Evolutionary conservation across 2,329 filamentous ascomycete genomes (phyloP), one percentile per base, ranked within the genome.

Genomic region (Zymoseptoria crescenta): DNA sequence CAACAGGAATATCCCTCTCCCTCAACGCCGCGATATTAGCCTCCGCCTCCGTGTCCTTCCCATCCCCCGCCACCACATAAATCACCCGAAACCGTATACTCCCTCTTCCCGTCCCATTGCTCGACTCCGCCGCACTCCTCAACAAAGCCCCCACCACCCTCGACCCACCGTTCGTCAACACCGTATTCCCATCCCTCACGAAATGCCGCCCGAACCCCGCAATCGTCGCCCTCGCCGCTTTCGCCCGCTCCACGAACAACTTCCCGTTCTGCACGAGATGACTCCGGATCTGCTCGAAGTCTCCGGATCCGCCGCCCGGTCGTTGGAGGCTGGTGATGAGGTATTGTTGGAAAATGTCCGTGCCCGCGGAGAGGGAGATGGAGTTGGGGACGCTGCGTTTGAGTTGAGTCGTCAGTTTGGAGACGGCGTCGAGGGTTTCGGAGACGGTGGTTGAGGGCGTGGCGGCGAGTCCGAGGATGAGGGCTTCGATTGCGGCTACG

Each of bases 271-370:
- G 85, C 56, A 97, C 80, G 28, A 97, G 81, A 76, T 96, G 91
- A 69, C 87, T 85, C 64, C 89, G 83, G 58, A 96, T 88, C 55
- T 87, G 84, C 63, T 92, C 88, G 74, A 97, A 97, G 71, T 88
- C 86, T n/a, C 80, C 81, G 8, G 76, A 75, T 21, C 79, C 79
- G 6, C 79, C 71, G 30, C 61, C 50, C 16, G 60, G 79, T 62
- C 80, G 75, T 72, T 86, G 82, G 67, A 87, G 74, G 20, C 82
- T 91, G 58, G 86, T 85, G 69, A 96, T 87, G 67, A 99, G 84
- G 76, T 96, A 97, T 72, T 93, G 88, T 73, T 94, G 89, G 80
- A 99, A 97, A 60, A 97, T 85, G 74, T 96, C 92, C 61, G 92
- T 96, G 69, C 94, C 94, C 57, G 95, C 94, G 54, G 89, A 91